Evolutionary conservation across 2,329 filamentous ascomycete genomes (phyloP).

Genomic region (Calonectria montana): DNA sequence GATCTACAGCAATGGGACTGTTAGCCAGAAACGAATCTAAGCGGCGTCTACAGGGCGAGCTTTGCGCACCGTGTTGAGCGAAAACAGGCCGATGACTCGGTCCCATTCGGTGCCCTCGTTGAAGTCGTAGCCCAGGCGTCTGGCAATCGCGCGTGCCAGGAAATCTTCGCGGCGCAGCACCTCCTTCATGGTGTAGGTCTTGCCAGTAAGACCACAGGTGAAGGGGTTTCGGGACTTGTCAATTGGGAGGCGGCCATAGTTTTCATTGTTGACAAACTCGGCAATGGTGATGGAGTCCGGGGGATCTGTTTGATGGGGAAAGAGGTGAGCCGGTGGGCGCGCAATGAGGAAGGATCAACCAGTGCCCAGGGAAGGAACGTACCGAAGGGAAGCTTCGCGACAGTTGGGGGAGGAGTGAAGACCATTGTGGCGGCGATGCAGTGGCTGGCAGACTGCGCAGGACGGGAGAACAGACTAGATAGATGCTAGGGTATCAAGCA

Average conservation of each 20-base stretch:
- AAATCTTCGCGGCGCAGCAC: constrained; percentile 74
- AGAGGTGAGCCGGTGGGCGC: background rate
- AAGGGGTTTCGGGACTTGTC: constrained; percentile 76
- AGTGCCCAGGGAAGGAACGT: background rate
- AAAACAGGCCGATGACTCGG: constrained; percentile 81
- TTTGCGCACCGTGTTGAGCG: constrained; percentile 77
- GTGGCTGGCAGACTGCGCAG: background rate
- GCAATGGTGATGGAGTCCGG: constrained; percentile 80
- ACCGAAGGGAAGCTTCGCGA: constrained; percentile 4
- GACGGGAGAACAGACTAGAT: background rate
- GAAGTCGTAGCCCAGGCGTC: constrained; percentile 77
- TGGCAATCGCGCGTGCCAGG: constrained; percentile 75
- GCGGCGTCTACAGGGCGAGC: background rate
- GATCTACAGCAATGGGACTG: constrained; percentile 59
- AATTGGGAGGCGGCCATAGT: constrained; percentile 73
- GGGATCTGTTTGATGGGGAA: constrained; percentile 55
- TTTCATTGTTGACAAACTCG: constrained; percentile 82
- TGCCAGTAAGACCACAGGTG: constrained; percentile 80
- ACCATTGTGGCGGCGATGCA: background rate
- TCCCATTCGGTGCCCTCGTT: constrained; percentile 83
- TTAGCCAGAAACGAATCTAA: background rate
- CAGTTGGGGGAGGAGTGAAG: background rate
- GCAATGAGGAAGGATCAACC: background rate
- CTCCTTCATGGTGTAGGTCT: constrained; percentile 71
- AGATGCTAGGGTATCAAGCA: background rate